Percentiles rank a stretch among this genome's conserved stretches.
Evolutionary conservation across 495 filamentous ascomycete genomes (phyloP).

Genomic region (Chaetomium fimeti): DNA sequence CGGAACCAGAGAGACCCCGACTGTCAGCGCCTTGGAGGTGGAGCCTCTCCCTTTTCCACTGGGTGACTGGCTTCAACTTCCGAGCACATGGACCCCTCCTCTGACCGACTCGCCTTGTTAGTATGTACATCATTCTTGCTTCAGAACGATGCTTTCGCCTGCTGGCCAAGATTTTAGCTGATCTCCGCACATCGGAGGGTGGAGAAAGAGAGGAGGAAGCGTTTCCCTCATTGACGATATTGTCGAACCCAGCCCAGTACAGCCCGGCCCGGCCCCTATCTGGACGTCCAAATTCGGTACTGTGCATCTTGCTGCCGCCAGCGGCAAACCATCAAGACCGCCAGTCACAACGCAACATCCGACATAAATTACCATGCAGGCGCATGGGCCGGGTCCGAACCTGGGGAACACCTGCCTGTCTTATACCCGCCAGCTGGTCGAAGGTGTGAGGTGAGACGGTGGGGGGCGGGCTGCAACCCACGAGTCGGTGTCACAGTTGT

Average conservation of each 20-base stretch:
- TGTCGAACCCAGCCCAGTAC: not conserved
- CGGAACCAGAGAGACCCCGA: not conserved
- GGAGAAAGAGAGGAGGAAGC: not conserved
- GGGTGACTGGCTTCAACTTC: not conserved
- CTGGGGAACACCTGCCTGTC: conserved; percentile 27
- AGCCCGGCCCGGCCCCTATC: not conserved
- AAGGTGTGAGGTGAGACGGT: conserved; percentile 5
- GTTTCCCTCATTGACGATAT: not conserved
- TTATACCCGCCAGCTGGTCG: conserved; percentile 5
- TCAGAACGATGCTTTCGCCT: not conserved
- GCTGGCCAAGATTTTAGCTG: not conserved
- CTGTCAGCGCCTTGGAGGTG: not conserved
- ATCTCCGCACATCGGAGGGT: not conserved
- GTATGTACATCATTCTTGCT: not conserved
- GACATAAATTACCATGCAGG: conserved; percentile 24
- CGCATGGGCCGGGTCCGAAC: conserved; percentile 26
- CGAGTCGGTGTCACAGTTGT: conserved; percentile 25
- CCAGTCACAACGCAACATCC: conserved; percentile 17
- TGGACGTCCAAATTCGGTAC: not conserved
- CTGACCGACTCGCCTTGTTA: not conserved
- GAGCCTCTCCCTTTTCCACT: not conserved
- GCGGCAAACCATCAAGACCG: conserved; percentile 4
- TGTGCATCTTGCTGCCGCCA: not conserved
- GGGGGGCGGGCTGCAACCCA: conserved; percentile 21
- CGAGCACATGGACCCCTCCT: not conserved